These are phyloP conservation scores for Tolypocladium amazonense DNA, from an alignment of 2,329 filamentous ascomycete species.

Conservation along the genomic window DNA sequence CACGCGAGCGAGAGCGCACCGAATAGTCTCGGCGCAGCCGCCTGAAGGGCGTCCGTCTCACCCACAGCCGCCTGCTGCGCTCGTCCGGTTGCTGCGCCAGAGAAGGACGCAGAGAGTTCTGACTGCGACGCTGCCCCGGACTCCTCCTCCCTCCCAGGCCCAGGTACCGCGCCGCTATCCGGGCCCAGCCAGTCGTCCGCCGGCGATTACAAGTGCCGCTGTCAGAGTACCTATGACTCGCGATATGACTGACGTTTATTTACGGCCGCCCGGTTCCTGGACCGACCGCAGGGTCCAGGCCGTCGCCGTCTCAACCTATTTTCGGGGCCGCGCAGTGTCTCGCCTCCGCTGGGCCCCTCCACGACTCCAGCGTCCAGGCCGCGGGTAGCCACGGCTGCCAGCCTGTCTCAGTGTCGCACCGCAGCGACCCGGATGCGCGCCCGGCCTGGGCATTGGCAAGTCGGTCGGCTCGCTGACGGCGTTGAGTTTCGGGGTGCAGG, in stretches of 20 bases:
- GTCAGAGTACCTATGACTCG: conserved; percentile 2
- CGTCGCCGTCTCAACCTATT: neutral
- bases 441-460: neutral
- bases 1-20: neutral
- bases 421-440: neutral
- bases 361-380: neutral
- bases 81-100: neutral
- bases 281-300: neutral
- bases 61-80: too few species aligned
- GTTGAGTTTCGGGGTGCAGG: neutral
- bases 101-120: neutral
- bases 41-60: neutral
- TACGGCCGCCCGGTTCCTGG: neutral
- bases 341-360: neutral
- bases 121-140: too few species aligned
- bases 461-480: neutral
- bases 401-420: neutral
- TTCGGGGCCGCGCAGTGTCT: neutral
- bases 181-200: neutral
- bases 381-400: neutral
- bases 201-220: neutral
- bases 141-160: too few species aligned
- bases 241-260: conserved; percentile 2
- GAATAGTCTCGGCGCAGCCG: too few species aligned
- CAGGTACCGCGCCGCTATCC: neutral